These are phyloP conservation scores for Myochromella boudieri DNA, from an alignment of 768 basidiomycete species.

Conservation along the genomic window DNA sequence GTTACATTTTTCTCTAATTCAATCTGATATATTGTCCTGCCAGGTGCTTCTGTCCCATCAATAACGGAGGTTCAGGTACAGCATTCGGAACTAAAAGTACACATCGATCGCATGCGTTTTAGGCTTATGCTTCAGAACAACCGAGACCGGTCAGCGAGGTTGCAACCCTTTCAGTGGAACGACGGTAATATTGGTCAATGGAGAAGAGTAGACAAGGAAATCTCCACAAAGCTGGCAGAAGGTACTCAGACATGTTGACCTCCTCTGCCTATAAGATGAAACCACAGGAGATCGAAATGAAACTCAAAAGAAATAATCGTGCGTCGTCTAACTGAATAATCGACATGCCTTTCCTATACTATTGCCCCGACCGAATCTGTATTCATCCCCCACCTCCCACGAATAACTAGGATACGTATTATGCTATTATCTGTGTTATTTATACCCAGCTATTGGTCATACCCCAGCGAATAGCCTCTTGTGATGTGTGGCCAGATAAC, in stretches of 20 bases:
- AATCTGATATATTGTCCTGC: too few relatives aligned
- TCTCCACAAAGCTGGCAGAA: neutral
- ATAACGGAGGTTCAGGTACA: slow-evolving; percentile 1
- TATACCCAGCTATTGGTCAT: too few relatives aligned
- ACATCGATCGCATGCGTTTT: slow-evolving; percentile 15
- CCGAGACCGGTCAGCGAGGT: slow-evolving; percentile 1
- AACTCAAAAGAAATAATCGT: neutral
- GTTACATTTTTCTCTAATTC: neutral
- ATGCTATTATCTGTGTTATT: too few relatives aligned
- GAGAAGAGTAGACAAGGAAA: neutral
- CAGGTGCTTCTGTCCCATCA: slow-evolving; percentile 6
- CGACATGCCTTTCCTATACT: too few relatives aligned
- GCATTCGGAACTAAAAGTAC: slow-evolving; percentile 3
- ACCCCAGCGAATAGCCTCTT: too few relatives aligned
- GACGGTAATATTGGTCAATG: neutral
- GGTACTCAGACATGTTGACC: neutral
- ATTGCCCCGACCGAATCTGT: too few relatives aligned
- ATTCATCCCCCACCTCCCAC: too few relatives aligned
- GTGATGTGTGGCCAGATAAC: too few relatives aligned
- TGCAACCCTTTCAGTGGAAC: slow-evolving; percentile 14
- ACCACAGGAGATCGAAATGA: neutral
- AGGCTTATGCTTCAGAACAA: slow-evolving; percentile 1
- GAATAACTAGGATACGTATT: too few relatives aligned
- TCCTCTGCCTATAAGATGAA: neutral
- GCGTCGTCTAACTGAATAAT: too few relatives aligned